Evolutionary conservation across 192 early-diverging fungal species (phyloP).

Genomic region (Borealophlyctis nickersoniae): DNA sequence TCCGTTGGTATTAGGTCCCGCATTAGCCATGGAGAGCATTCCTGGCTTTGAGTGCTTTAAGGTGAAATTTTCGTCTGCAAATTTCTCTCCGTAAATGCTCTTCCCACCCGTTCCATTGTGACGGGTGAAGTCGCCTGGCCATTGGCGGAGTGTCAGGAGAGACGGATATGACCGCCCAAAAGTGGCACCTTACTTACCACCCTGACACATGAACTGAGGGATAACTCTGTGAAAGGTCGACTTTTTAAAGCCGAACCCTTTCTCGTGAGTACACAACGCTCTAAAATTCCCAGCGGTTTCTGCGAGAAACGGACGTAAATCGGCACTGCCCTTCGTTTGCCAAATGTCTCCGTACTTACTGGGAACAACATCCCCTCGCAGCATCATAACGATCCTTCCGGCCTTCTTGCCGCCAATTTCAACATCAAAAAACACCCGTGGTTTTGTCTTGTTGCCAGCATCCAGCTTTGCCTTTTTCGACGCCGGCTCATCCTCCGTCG

Average conservation of each 20-base stretch:
- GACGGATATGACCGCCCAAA: slow-evolving; percentile 61
- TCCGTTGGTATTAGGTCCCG: slow-evolving; percentile 85
- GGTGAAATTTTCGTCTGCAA: slow-evolving; percentile 66
- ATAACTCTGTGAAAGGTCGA: slow-evolving; percentile 85
- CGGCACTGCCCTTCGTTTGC: too few relatives aligned
- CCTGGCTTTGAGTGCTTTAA: slow-evolving; percentile 51
- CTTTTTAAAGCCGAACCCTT: slow-evolving; percentile 75
- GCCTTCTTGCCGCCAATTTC: slow-evolving; percentile 32
- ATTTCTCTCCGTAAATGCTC: slow-evolving; percentile 82
- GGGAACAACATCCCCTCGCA: slow-evolving; percentile 35
- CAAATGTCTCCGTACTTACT: slow-evolving; percentile 17
- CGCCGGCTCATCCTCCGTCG: slow-evolving; percentile 10
- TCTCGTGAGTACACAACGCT: slow-evolving; percentile 87
- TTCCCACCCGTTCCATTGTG: slow-evolving; percentile 86
- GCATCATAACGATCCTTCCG: slow-evolving; percentile 40
- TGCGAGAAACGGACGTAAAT: slow-evolving; percentile 11
- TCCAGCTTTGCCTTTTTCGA: slow-evolving; percentile 21
- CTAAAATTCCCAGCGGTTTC: slow-evolving; percentile 91
- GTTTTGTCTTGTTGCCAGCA: slow-evolving; percentile 34
- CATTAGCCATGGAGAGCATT: slow-evolving; percentile 86
- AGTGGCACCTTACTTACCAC: slow-evolving; percentile 3
- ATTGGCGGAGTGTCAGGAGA: too few relatives aligned
- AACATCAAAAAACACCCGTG: slow-evolving; percentile 48
- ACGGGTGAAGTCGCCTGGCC: slow-evolving; percentile 81
- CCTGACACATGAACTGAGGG: slow-evolving; percentile 52